Conservation (phyloP, 2,329 filamentous ascomycete species). For the Fusarium xyrophilum region DNA sequence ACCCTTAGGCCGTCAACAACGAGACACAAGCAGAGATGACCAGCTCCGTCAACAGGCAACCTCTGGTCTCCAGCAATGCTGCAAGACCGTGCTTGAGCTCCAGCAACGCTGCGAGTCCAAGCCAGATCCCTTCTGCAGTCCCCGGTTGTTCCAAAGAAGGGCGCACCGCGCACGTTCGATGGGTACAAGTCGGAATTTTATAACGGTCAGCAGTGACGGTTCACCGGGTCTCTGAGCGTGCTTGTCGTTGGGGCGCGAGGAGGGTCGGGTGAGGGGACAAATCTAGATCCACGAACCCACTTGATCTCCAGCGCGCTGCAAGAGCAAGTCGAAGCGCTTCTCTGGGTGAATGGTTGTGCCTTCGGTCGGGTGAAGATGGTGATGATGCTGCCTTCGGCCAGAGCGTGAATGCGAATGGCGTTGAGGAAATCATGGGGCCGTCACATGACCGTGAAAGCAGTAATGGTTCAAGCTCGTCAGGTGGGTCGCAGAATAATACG, state of each 20-base stretch:
- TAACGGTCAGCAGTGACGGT: conserved; percentile 7
- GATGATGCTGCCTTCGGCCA: neutral
- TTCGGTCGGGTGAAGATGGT: neutral
- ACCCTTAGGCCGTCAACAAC: neutral
- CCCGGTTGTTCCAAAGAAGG: conserved; percentile 24
- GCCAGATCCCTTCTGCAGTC: conserved; percentile 3
- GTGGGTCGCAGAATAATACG: too few species aligned
- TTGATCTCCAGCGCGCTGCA: conserved; percentile 10
- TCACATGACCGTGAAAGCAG: neutral
- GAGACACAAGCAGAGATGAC: conserved; percentile 1
- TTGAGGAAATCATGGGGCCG: accelerated
- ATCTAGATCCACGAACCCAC: neutral
- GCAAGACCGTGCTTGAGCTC: neutral
- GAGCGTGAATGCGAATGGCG: neutral
- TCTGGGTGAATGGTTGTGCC: neutral
- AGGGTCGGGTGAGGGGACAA: neutral
- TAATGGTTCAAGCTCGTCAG: neutral
- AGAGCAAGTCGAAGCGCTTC: neutral
- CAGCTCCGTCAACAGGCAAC: conserved; percentile 14
- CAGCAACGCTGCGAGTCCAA: conserved; percentile 11
- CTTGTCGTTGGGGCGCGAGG: neutral
- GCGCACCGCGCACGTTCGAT: neutral
- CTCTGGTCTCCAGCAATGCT: conserved; percentile 7
- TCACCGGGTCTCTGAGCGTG: neutral
- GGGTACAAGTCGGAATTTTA: conserved; percentile 27